phyloP scores from a whole-genome alignment of 805 yeast genomes.

The Millerozyma miso region DNA sequence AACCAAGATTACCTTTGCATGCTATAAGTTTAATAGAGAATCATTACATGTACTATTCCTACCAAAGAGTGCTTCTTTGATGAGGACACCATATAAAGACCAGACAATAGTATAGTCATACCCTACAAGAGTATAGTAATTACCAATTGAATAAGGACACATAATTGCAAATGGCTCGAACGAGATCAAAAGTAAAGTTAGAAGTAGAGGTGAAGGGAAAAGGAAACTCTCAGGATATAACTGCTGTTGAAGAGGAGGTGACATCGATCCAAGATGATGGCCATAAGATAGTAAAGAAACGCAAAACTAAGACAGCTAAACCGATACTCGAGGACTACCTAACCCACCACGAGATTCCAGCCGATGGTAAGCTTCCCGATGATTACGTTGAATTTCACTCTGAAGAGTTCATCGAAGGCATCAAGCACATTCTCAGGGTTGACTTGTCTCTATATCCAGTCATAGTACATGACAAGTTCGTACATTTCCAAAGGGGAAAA shows the following conservation, averaged over 20 bases:
- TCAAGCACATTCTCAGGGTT: slow-evolving; percentile 21
- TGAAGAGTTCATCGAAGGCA: slow-evolving; percentile 30
- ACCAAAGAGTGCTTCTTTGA: too few relatives aligned
- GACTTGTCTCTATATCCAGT: slow-evolving; percentile 36
- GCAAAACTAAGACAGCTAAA: not conserved
- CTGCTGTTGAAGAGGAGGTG: not conserved
- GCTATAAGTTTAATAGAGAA: too few relatives aligned
- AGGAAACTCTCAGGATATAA: not conserved
- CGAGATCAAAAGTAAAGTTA: not conserved
- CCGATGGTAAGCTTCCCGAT: slow-evolving; percentile 20
- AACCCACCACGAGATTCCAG: slow-evolving; percentile 10
- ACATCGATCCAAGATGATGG: not conserved
- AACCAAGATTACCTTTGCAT: too few relatives aligned
- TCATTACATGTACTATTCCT: too few relatives aligned
- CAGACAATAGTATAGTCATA: too few relatives aligned
- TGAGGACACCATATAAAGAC: too few relatives aligned
- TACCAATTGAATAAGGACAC: too few relatives aligned
- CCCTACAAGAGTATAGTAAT: too few relatives aligned
- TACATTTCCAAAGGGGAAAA: slow-evolving; percentile 8
- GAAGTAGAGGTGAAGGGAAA: not conserved
- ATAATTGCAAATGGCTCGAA: not conserved
- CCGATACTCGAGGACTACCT: slow-evolving; percentile 14
- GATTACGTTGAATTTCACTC: slow-evolving; percentile 26
- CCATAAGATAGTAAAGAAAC: not conserved
- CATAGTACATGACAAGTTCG: slow-evolving; percentile 25